These are phyloP conservation scores for Diatrype stigma DNA, from an alignment of 2,329 filamentous ascomycete genomes.

Conservation along the genomic window DNA sequence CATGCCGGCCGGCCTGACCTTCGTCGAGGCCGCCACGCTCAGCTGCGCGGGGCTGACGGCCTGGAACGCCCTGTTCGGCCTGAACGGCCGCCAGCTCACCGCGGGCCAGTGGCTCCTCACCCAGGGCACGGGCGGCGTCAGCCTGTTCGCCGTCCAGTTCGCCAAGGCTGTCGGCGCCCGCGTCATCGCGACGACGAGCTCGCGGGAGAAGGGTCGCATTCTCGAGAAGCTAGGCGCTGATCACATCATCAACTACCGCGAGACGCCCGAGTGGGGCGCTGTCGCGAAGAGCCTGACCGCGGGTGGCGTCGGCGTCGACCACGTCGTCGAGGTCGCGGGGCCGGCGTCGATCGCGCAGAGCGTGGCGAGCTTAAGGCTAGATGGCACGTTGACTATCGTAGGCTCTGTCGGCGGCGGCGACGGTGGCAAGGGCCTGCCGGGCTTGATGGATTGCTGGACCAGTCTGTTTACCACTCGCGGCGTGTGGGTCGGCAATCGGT, in stretches of 20 bases:
- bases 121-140: conserved; percentile 40
- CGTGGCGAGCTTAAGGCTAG: conserved; percentile 34
- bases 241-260: conserved; percentile 41
- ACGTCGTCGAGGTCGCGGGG: conserved; percentile 41
- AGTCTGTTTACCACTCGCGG: conserved; percentile 40
- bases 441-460: conserved; percentile 25
- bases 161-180: neutral
- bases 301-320: conserved; percentile 32
- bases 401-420: conserved; percentile 29
- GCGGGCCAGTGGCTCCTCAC: conserved; percentile 30
- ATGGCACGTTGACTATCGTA: conserved; percentile 36
- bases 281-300: conserved; percentile 31
- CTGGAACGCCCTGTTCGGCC: conserved; percentile 54
- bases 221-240: conserved; percentile 37
- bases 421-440: conserved; percentile 14
- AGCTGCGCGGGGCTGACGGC: conserved; percentile 44
- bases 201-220: conserved; percentile 29
- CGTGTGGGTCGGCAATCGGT: conserved; percentile 40
- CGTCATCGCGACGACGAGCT: conserved; percentile 37
- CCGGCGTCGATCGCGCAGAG: conserved; percentile 35
- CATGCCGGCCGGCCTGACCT: conserved; percentile 47
- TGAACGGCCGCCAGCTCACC: conserved; percentile 23
- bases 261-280: conserved; percentile 35
- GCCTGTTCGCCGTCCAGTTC: conserved; percentile 15
- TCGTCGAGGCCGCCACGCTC: conserved; percentile 44